phyloP scores from a whole-genome alignment of 768 basidiomycete species.

The Panaeolus cyanescens region DNA sequence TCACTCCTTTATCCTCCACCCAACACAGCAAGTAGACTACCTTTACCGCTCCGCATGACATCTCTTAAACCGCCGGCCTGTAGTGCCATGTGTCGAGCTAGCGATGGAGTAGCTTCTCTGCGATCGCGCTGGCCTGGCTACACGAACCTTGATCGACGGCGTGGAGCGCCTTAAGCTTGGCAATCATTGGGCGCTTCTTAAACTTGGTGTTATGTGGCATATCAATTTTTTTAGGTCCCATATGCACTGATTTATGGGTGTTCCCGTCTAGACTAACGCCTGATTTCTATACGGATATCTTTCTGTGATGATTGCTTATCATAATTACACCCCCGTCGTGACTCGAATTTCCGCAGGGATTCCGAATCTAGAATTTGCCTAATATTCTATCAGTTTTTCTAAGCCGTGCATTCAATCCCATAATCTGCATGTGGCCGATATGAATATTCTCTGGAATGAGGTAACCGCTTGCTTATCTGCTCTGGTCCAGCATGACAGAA shows the following conservation, averaged over 20 bases:
- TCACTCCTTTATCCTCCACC: background rate
- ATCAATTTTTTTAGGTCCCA: background rate
- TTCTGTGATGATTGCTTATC: too few species aligned
- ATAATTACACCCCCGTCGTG: too few species aligned
- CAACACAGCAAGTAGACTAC: background rate
- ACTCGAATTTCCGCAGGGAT: too few species aligned
- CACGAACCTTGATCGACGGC: background rate
- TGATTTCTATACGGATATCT: too few species aligned
- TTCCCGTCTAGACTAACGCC: too few species aligned
- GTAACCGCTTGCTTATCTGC: background rate
- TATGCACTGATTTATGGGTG: too few species aligned
- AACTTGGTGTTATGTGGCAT: background rate
- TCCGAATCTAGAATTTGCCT: too few species aligned
- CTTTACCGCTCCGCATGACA: background rate
- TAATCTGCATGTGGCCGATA: too few species aligned
- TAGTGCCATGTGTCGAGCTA: background rate
- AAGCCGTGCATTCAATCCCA: too few species aligned
- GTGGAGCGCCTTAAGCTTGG: background rate
- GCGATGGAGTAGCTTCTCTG: background rate
- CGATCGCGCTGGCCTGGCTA: background rate
- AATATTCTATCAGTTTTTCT: too few species aligned
- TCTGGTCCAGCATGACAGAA: background rate
- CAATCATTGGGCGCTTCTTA: background rate
- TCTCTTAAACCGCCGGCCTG: background rate
- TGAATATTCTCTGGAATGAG: background rate